Conservation (phyloP, 305 asterid species). For the Lippia alba region DNA sequence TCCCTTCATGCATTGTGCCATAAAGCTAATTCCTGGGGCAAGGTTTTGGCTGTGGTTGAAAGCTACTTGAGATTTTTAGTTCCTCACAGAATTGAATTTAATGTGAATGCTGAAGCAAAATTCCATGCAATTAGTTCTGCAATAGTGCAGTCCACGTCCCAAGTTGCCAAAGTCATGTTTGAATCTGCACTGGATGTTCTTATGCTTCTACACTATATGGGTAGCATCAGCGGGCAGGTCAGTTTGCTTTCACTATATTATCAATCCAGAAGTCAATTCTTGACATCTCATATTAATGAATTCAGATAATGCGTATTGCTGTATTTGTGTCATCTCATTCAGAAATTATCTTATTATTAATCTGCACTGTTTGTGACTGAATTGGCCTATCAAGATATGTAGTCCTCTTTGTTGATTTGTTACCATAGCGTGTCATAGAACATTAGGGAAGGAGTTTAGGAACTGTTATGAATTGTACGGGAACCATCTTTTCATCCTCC, state of each 20-base stretch:
- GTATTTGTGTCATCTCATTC: not conserved
- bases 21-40: slow-evolving; percentile 80
- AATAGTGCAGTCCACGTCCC: slow-evolving; percentile 83
- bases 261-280: slow-evolving; percentile 15
- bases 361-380: slow-evolving; percentile 16
- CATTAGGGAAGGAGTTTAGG: slow-evolving; percentile 13
- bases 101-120: slow-evolving; percentile 48
- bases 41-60: slow-evolving; percentile 76
- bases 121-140: slow-evolving; percentile 57
- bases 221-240: slow-evolving; percentile 92
- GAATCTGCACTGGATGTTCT: slow-evolving; percentile 85
- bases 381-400: slow-evolving; percentile 7
- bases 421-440: slow-evolving; percentile 17
- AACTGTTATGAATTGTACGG: slow-evolving; percentile 19
- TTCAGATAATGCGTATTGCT: not conserved
- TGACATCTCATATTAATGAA: not conserved
- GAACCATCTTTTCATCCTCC: slow-evolving; percentile 23
- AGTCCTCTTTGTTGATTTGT: not conserved
- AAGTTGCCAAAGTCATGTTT: slow-evolving; percentile 88
- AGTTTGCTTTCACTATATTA: slow-evolving; percentile 41
- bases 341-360: slow-evolving; percentile 15
- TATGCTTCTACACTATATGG: slow-evolving; percentile 85
- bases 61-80: slow-evolving; percentile 78
- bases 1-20: slow-evolving; percentile 70
- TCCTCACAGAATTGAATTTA: slow-evolving; percentile 72